These are phyloP conservation scores for Penicillium waksmanii DNA, from an alignment of 495 filamentous ascomycete genomes.

Conservation along the genomic window DNA sequence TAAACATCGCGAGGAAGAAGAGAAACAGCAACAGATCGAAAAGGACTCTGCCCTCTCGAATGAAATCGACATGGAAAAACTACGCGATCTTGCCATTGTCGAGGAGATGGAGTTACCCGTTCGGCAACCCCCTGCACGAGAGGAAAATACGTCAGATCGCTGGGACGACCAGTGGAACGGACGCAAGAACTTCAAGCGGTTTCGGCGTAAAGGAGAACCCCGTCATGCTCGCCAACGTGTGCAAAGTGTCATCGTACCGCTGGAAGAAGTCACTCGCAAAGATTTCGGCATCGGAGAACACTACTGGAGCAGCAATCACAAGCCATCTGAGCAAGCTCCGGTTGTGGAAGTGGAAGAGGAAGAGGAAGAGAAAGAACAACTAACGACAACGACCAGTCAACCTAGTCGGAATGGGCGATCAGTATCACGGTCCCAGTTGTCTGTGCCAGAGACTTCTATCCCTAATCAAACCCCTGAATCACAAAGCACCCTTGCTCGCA, in stretches of 20 bases:
- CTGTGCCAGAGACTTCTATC: slow-evolving; percentile 16
- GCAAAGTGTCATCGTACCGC: slow-evolving; percentile 69
- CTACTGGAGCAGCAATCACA: slow-evolving; percentile 63
- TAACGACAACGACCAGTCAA: background rate
- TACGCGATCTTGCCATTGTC: slow-evolving; percentile 76
- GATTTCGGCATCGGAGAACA: slow-evolving; percentile 84
- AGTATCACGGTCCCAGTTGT: slow-evolving; percentile 17
- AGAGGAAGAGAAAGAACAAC: slow-evolving; percentile 25
- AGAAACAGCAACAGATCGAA: slow-evolving; percentile 25
- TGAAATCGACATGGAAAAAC: slow-evolving; percentile 67
- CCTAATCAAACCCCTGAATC: slow-evolving; percentile 23
- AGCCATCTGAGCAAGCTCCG: slow-evolving; percentile 28
- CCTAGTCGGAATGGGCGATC: slow-evolving; percentile 6
- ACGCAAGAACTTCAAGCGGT: slow-evolving; percentile 94
- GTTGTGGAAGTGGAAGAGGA: slow-evolving; percentile 21
- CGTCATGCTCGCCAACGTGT: slow-evolving; percentile 46
- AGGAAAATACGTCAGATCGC: slow-evolving; percentile 55
- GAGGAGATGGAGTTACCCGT: slow-evolving; percentile 73
- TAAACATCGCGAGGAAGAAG: slow-evolving; percentile 65
- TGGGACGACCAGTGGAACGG: slow-evolving; percentile 97
- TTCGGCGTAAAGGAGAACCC: slow-evolving; percentile 64
- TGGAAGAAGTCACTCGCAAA: slow-evolving; percentile 79
- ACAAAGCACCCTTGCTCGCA: slow-evolving; percentile 14
- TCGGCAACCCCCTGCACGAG: slow-evolving; percentile 17
- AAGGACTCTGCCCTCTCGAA: slow-evolving; percentile 57